Percentiles rank a stretch among this genome's conserved stretches.
phyloP scores from a whole-genome alignment of 2,329 filamentous ascomycete species.

The Zymoseptoria passerinii region DNA sequence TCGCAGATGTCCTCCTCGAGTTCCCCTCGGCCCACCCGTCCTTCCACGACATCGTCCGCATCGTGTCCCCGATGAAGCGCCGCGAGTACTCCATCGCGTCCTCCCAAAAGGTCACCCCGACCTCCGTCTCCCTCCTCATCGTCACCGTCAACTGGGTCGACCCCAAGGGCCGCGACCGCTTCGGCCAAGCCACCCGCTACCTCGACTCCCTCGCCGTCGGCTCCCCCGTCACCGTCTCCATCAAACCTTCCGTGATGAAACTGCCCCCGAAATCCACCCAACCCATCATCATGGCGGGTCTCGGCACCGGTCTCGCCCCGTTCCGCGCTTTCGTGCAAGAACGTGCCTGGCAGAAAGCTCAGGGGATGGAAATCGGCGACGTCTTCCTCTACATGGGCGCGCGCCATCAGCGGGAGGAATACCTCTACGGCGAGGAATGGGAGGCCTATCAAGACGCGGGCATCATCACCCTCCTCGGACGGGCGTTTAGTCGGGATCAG shows the following conservation, averaged over 20 bases:
- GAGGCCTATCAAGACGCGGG: conserved; percentile 94
- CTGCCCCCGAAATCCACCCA: conserved; percentile 79
- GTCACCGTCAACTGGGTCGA: conserved; percentile 97
- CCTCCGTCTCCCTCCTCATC: conserved; percentile 85
- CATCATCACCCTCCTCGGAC: conserved; percentile 86
- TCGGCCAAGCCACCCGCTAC: conserved; percentile 88
- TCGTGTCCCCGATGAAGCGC: conserved; percentile 87
- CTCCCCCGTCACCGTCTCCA: conserved; percentile 74
- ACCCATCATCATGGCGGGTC: conserved; percentile 96
- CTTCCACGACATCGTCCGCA: conserved; percentile 80
- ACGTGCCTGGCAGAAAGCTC: conserved; percentile 94
- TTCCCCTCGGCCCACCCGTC: conserved; percentile 80
- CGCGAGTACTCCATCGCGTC: conserved; percentile 99
- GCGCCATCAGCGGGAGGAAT: conserved; percentile 95
- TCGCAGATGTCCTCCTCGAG: conserved; percentile 80
- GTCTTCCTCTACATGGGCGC: conserved; percentile 95
- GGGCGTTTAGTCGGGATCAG: conserved; percentile 94
- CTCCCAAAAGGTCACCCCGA: conserved; percentile 87
- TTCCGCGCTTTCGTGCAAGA: conserved; percentile 99
- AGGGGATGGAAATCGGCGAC: conserved; percentile 86
- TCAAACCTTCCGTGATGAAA: conserved; percentile 99
- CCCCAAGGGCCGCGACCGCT: conserved; percentile 74
- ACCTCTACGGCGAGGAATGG: conserved; percentile 98
- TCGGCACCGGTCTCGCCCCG: conserved; percentile 96
- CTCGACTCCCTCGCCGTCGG: conserved; percentile 69